phyloP scores from a whole-genome alignment of 805 yeast species.

The Monosporozyma servazzii region DNA sequence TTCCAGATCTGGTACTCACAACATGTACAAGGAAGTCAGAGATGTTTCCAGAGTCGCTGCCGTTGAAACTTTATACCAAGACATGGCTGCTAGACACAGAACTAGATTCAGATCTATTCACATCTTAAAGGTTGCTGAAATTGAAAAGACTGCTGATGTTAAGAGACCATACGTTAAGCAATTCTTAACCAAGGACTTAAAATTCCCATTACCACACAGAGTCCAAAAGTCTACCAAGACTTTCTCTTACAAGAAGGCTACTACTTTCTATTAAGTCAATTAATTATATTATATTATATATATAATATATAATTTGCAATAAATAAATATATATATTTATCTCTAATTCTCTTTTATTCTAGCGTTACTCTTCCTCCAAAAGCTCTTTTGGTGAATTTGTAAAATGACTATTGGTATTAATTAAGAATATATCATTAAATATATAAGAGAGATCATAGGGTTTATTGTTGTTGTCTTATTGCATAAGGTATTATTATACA shows the following conservation, averaged over 20 bases:
- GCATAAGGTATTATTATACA: background rate
- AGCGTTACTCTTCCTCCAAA: background rate
- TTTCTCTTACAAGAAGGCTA: slow-evolving; percentile 88
- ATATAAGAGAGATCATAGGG: background rate
- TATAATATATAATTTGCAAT: background rate
- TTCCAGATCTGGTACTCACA: slow-evolving; percentile 99
- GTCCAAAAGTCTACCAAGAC: slow-evolving; percentile 81
- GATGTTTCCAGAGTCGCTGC: slow-evolving; percentile 99
- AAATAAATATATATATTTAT: background rate
- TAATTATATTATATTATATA: background rate
- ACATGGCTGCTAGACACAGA: slow-evolving; percentile 99
- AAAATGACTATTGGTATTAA: no score
- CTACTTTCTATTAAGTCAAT: slow-evolving; percentile 80
- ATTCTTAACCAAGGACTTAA: slow-evolving; percentile 88
- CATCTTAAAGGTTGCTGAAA: slow-evolving; percentile 98
- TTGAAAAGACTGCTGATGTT: slow-evolving; percentile 94
- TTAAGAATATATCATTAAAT: background rate
- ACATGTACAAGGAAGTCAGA: slow-evolving; percentile 99
- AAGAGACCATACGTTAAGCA: slow-evolving; percentile 99
- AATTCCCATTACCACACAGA: slow-evolving; percentile 99
- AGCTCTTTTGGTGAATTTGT: no score
- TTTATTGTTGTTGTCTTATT: no score
- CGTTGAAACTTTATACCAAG: slow-evolving; percentile 97
- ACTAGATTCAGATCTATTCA: slow-evolving; percentile 99
- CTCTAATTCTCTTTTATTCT: background rate